Evolutionary conservation across 1,139 yeast genomes (phyloP), one percentile per base, ranked within the genome.

Genomic region (Cylindricascospora bacillispora): DNA sequence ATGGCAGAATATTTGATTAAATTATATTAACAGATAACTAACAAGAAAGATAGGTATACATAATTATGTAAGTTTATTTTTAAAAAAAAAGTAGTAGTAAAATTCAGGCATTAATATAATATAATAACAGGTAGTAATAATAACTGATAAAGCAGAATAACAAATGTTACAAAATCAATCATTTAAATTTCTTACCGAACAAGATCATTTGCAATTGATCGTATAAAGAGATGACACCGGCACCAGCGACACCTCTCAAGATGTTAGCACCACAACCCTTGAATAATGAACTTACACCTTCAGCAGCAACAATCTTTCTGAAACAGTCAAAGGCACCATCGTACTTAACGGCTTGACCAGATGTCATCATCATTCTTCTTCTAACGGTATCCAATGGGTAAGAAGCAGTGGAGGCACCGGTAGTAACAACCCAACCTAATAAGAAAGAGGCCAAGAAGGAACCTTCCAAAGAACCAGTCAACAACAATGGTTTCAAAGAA

Each of bases 291-390:
- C 54, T 51, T 47, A 70, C 59, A 67, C 85, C 85, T 64, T 76
- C 83, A 47, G 73, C 69, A 47, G 78, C 78, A 48, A 75, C 74
- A 56, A 76, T 74, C 66, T 73, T 60, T 46, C 55, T 56, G 73
- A 73, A 71, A 50, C 80, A 78, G 58, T 75, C 81, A 59, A 73
- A 60, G 43, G 83, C 76, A 57, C 77, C 73, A 60, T 68, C 63
- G 72, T 76, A 76, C 65, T 74, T 73, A 52, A 73, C 77, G 56
- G 79, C 80, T 61, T 75, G 78, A 56, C 82, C 81, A 43, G 83
- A 75, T 42, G 85, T 76, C 81, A 76, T 76, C 85, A 76, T 76
- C 83, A 76, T 76, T 68, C 83, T 74, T 70, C 85, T 76, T 70
- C 85, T 75, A 57, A 75, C 76, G 52, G 83, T 75, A 63, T 75